These are phyloP conservation scores for Polytrichum formosum DNA, from an alignment of 225 moss, liverwort and hornwort species.

Conservation along the genomic window DNA sequence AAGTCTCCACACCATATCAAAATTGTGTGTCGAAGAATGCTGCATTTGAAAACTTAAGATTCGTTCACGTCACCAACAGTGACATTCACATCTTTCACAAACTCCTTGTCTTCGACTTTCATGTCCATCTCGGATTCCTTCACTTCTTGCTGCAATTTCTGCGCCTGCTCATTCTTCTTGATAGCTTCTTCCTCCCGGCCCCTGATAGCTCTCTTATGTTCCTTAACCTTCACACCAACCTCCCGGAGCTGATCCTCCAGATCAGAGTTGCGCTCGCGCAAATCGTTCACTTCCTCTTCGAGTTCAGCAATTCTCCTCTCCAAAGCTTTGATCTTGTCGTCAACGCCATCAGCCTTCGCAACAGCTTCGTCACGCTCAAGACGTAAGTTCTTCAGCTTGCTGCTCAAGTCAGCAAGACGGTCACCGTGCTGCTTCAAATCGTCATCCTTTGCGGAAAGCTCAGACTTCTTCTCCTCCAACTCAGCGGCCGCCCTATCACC, in stretches of 20 bases:
- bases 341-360: slow-evolving; percentile 6
- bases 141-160: slow-evolving; percentile 48
- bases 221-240: slow-evolving; percentile 45
- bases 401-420: slow-evolving; percentile 35
- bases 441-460: slow-evolving; percentile 32
- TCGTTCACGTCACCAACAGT: neutral
- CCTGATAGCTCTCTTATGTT: slow-evolving; percentile 32
- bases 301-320: slow-evolving; percentile 42
- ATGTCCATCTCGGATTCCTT: slow-evolving; percentile 32
- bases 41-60: too few relatives aligned
- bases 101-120: neutral
- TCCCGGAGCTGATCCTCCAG: slow-evolving; percentile 39
- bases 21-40: too few relatives aligned
- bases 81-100: slow-evolving; percentile 25
- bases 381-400: slow-evolving; percentile 46
- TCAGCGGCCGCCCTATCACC: slow-evolving; percentile 30
- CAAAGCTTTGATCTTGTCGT: slow-evolving; percentile 24
- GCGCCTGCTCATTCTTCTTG: slow-evolving; percentile 37
- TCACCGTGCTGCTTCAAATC: slow-evolving; percentile 20
- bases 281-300: slow-evolving; percentile 25
- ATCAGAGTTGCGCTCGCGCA: slow-evolving; percentile 14
- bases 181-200: slow-evolving; percentile 22
- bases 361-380: slow-evolving; percentile 51
- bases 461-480: slow-evolving; percentile 37
- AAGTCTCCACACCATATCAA: too few relatives aligned